Conservation (phyloP, 2,329 filamentous ascomycete species). For the Claviceps humidiphila region DNA sequence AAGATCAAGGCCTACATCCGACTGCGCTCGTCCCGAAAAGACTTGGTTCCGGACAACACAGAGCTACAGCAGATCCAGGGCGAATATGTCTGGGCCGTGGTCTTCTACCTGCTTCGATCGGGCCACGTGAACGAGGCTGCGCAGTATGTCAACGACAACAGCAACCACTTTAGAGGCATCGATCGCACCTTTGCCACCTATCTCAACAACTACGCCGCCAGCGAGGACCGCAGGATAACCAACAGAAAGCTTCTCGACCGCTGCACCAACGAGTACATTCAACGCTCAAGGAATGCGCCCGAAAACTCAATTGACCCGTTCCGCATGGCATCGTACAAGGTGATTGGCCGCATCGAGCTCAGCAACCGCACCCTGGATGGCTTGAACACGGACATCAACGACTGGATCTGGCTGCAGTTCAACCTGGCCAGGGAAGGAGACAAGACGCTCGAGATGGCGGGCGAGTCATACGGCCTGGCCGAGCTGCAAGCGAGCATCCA, state of each 20-base stretch:
- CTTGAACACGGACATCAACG: constrained; percentile 51
- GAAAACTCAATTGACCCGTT: constrained; percentile 87
- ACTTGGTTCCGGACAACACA: constrained; percentile 68
- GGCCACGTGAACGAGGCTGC: constrained; percentile 76
- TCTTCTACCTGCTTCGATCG: constrained; percentile 81
- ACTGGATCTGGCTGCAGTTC: constrained; percentile 63
- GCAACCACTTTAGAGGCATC: constrained; percentile 71
- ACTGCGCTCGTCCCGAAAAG: constrained; percentile 64
- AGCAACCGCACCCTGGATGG: constrained; percentile 50
- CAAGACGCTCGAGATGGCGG: constrained; percentile 48
- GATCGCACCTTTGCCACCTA: constrained; percentile 85
- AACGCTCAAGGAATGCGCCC: constrained; percentile 69
- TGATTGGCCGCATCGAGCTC: constrained; percentile 69
- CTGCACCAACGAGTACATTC: constrained; percentile 81
- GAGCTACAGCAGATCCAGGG: constrained; percentile 68
- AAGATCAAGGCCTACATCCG: constrained; percentile 90
- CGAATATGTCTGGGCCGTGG: constrained; percentile 84
- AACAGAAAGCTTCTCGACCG: constrained; percentile 69
- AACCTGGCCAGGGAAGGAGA: constrained; percentile 55
- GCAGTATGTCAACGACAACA: constrained; percentile 70
- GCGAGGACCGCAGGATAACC: constrained; percentile 58
- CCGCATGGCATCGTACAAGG: constrained; percentile 94
- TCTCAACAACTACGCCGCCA: constrained; percentile 69
- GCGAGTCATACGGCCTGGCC: constrained; percentile 49
- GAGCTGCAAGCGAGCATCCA: constrained; percentile 67